phyloP scores from a whole-genome alignment of 257 asterid genomes.

The Paulownia fortunei region DNA sequence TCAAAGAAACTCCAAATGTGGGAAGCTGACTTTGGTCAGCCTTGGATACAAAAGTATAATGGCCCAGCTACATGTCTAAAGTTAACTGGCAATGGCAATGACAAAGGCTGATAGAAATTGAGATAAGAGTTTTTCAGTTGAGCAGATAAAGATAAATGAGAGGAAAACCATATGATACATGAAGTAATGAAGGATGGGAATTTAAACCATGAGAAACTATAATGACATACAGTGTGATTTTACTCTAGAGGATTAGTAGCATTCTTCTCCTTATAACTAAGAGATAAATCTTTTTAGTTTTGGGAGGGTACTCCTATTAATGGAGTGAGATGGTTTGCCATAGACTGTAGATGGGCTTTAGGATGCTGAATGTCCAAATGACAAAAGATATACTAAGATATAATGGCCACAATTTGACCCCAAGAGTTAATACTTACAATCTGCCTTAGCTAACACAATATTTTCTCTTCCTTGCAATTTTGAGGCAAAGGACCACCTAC shows the following conservation, averaged over 20 bases:
- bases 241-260: not conserved
- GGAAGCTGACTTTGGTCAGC: not conserved
- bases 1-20: not conserved
- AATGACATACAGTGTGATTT: not conserved
- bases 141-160: not conserved
- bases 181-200: not conserved
- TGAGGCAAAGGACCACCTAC: too few relatives aligned
- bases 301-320: too few relatives aligned
- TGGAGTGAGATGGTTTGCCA: too few relatives aligned
- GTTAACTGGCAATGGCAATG: not conserved
- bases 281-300: too few relatives aligned
- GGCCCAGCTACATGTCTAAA: not conserved
- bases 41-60: not conserved
- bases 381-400: too few relatives aligned
- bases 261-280: not conserved
- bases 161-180: not conserved
- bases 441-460: too few relatives aligned
- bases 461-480: too few relatives aligned
- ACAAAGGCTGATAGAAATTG: not conserved
- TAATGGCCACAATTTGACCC: too few relatives aligned
- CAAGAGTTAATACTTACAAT: too few relatives aligned
- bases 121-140: not conserved
- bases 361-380: too few relatives aligned
- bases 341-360: too few relatives aligned
- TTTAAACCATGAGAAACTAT: not conserved